Evolutionary conservation across 805 yeast genomes (phyloP), one percentile per base, ranked within the genome.

Genomic region (Kuraishia piskuri): DNA sequence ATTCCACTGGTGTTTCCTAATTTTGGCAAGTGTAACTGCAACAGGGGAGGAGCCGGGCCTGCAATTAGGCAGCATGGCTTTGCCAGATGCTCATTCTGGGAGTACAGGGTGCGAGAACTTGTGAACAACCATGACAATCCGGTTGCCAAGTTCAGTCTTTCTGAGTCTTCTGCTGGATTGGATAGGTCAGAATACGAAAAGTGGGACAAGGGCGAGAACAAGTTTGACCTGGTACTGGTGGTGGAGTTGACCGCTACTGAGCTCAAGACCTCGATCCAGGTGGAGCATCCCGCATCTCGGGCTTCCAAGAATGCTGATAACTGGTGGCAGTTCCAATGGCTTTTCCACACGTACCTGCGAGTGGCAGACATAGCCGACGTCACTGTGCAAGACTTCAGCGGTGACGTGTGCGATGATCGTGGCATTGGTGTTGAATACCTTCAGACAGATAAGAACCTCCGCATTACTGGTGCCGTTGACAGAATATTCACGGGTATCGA

Each of bases 1-100:
- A 88, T 92, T 52, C 99, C 99, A 14, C 73, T 92, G 22, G 98
- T 92, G 9, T 94, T 94, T 77, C 99, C 99, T 2, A 88, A 85
- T 1, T 88, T 88, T 63, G 98, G 98, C 56, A 90, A 83, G 58
- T 72, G 76, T 17, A 74, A 76, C 31, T 74, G 78, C 8, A 76
- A 73, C 53, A 86, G 87, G 2, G 80, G 90, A 44, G 75, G 73
- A 52, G 67, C 77, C 37, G 77, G 94, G 58, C 97, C 97, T 20
- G 22, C 9, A 9, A 20, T 45, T 22, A 20, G 23, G 23, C 98
- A 94, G 72, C 99, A 92, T 66, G 99, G 99, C 1, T 88, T 92
- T 71, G 99, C 96, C 19, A 79, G 99, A 68, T 85, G 80, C 67
- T 84, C 91, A 12, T 72, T 76, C 2, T 92, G 99, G 99, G 97